Base-by-base conservation (phyloP, 1,284 basidiomycete species). In the Marasmius sp. region DNA sequence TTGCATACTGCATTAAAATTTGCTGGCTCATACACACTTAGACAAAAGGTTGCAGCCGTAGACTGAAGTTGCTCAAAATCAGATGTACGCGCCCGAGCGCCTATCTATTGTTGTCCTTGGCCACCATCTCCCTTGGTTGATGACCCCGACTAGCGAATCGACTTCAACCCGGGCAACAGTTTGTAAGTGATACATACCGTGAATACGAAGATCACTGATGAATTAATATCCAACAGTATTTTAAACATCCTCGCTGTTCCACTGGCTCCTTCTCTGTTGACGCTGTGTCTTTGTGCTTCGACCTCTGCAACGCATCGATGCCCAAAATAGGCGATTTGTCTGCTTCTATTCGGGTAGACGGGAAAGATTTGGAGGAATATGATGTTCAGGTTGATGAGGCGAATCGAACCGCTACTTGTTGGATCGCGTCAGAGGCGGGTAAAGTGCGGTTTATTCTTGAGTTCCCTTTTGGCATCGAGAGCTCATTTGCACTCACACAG, bases 361-460 rank as follows among this genome's bases (percentile, higher is more conserved):
- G 50, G 12, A 34, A 6, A 2, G 22, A 27, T 12, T 6, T 34
- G 16, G 14, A 52, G 22, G 50, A 52, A 34, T 52, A 52, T n/a
- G 50, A 52, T n/a, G 22, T 52, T 10, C 50, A 52, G n/a, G 33
- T 52, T 6, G 50, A 52, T 36, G 12, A 52, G 9, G 50, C 6
- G 18, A 49, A 49, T 10, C 36, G 16, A 6, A 62, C 37, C 4
- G 61, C 50, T 16, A 43, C 52, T 37, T 56, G 61, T 34, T 63
- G 61, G 61, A 57, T 57, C 22, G 57, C 58, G 8, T 60, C 61
- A 16, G 58, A 60, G 38, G 48, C 41, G 10, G 58, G 49, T 2
- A 63, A 60, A 58, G 53, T 60, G 22, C 5, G 37, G 4, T 2
- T 34, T 6, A 22, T 52, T 3, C 14, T 34, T 22, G 10, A 36